Evolutionary conservation across 768 basidiomycete genomes (phyloP), one percentile per base, ranked within the genome.

Genomic region (Phanerodontia chrysosporium): DNA sequence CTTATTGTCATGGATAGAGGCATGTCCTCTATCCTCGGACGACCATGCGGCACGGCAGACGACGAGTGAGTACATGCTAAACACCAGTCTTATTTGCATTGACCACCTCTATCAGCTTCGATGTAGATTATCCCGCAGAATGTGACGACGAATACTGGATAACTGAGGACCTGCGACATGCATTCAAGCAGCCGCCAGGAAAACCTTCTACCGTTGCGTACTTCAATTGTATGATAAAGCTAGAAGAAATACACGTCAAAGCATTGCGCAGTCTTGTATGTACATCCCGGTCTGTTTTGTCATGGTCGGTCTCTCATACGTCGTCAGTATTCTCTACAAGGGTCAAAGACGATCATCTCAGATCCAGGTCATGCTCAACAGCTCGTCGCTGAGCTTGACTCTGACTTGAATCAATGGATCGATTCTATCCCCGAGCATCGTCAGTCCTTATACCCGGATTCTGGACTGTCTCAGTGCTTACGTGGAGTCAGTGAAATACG

Each of bases 101-200:
- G n/a, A n/a, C n/a, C n/a, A n/a, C n/a, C n/a, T n/a, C n/a, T n/a
- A n/a, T n/a, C 63, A 89, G 87, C 63, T 84, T 87, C 63, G 89
- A 91, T 62, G 74, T 86, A 7, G 88, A 89, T 54, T 70, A 83
- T 32, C 89, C 89, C 45, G 76, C 89, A 9, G 89, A 90, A 69
- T 85, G 92, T 6, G 53, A 55, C 24, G 53, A 55, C 36, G 53
- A 55, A 10, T 55, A 55, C 39, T 55, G 53, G 53, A 22, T 28
- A 27, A 21, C 14, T 22, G 35, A 35, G 8, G 53, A 55, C 27
- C 53, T 36, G 2, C 32, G 8, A 9, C 88, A 93, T 45, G 78
- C 76, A 22, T 89, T 88, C 69, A 71, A 78, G 49, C 89, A 90
- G 66, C 89, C 89, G 12, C 65, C 70, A 25, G 80, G 72, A 13